Evolutionary conservation across 441 rosid species (phyloP).

Genomic region (Bruguiera hainesii): DNA sequence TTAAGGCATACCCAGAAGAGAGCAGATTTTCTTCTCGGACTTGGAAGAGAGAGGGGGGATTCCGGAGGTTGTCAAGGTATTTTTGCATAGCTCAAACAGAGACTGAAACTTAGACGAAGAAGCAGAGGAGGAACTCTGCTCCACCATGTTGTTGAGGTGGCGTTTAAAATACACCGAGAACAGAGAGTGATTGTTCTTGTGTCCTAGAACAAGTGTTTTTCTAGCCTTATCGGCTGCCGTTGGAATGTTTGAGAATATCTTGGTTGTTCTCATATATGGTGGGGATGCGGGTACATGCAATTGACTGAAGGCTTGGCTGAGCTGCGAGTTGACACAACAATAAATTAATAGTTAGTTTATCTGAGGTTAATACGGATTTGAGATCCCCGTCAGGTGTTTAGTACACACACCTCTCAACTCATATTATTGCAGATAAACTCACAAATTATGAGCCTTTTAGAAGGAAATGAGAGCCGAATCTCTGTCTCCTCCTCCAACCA

Average conservation of each 20-base stretch:
- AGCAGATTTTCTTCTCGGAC: conserved; percentile 44
- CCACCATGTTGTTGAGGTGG: conserved; percentile 36
- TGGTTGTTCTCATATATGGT: not conserved
- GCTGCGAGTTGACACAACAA: too few relatives aligned
- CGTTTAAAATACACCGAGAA: conserved; percentile 22
- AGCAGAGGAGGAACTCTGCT: conserved; percentile 24
- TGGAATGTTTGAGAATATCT: conserved; percentile 47
- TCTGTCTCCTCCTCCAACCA: too few relatives aligned
- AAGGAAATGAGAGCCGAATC: too few relatives aligned
- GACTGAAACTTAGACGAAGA: conserved; percentile 48
- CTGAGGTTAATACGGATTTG: too few relatives aligned
- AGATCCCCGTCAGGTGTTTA: too few relatives aligned
- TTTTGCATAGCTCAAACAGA: conserved; percentile 59
- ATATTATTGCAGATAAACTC: too few relatives aligned
- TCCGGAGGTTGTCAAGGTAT: conserved; percentile 48
- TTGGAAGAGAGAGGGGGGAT: conserved; percentile 44
- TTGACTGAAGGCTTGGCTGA: too few relatives aligned
- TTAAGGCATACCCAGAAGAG: conserved; percentile 61
- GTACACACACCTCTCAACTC: too few relatives aligned
- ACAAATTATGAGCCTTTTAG: too few relatives aligned
- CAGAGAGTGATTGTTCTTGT: conserved; percentile 12
- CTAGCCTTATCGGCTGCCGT: conserved; percentile 44
- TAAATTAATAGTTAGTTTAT: too few relatives aligned
- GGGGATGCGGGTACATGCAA: not conserved
- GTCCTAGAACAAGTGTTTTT: conserved; percentile 19